Base-by-base conservation (phyloP, 257 asterid species). In the Paraleonurus japonicus region DNA sequence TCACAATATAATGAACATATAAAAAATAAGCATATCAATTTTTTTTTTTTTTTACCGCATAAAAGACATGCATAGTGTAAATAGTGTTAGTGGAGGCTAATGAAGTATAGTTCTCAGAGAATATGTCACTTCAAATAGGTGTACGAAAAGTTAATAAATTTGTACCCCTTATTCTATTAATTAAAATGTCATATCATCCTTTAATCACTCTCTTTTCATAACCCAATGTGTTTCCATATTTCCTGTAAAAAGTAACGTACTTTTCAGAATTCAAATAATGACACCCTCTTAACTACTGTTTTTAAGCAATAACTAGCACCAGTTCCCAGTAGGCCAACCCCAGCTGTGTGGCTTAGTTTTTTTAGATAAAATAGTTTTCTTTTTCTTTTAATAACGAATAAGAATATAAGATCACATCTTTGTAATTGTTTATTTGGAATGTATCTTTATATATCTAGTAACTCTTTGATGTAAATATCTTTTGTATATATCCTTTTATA, bases 211-310 rank as follows among this genome's bases (percentile, higher is more conserved):
- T 50, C 24, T 59, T 4, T 71, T n/a, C 37, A 6, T 15, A 7
- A n/a, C 17, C 59, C 24, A 61, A 28, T 27, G 28, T 59, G 23
- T 26, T 54, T 24, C 61, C 51, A 28, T 51, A 58, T 19, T 45
- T 61, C 51, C 69, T 43, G 76, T 43, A 71, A 72, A 71, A 51
- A 22, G 77, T 62, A 72, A 50, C 71, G 5, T 61, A 48, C 71
- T 32, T 62, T 72, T 72, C 65, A 72, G 65, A 48, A 32, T 8
- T 50, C 57, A 51, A 61, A 51, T 23, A 8, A 60, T 61, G 39
- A 71, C 24, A 7, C 0, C 2, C 19, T 5, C 45, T 57, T 24
- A 23, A 28, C 15, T 28, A 15, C 7, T 60, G 43, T 15, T 60
- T 7, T 27, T 24, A 13, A 58, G 19, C 64, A 24, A 24, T 24